Conservation (phyloP, 2,329 filamentous ascomycete species). For the Cladosporium sp. region DNA sequence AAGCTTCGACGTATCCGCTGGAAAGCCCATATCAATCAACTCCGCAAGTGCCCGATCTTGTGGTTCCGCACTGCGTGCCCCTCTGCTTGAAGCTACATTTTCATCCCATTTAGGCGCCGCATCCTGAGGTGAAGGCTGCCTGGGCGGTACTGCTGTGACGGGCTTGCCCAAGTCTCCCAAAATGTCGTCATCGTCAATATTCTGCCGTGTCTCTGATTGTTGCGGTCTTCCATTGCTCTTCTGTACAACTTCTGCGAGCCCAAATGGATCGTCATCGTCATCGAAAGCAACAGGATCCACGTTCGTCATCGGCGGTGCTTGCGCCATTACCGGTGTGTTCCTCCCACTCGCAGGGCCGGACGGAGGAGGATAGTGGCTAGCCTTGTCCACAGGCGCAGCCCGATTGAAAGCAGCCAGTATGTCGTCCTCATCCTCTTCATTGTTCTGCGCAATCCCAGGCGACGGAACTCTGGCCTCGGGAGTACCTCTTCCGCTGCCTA, state of each 20-base stretch:
- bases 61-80: conserved; percentile 41
- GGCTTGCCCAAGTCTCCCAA: conserved; percentile 62
- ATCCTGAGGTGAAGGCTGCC: conserved; percentile 18
- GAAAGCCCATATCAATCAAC: conserved; percentile 92
- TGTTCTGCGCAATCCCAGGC: conserved; percentile 20
- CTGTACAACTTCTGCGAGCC: conserved; percentile 53
- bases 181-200: conserved; percentile 61
- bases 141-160: conserved; percentile 49
- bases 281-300: conserved; percentile 41
- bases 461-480: conserved; percentile 32
- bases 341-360: conserved; percentile 41
- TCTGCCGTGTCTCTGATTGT: not conserved
- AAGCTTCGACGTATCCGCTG: conserved; percentile 75
- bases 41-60: conserved; percentile 82
- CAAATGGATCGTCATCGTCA: conserved; percentile 85
- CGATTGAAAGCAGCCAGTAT: conserved; percentile 63
- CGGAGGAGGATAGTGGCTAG: conserved; percentile 56
- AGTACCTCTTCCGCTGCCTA: conserved; percentile 65
- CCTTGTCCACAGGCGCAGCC: conserved; percentile 58
- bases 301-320: conserved; percentile 6
- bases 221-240: conserved; percentile 28
- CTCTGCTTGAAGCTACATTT: conserved; percentile 1
- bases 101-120: conserved; percentile 17
- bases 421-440: conserved; percentile 54
- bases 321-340: conserved; percentile 37